Percentiles rank a stretch among this genome's conserved stretches.
phyloP scores from a whole-genome alignment of 2,329 filamentous ascomycete species.

The Xylaria sp. region DNA sequence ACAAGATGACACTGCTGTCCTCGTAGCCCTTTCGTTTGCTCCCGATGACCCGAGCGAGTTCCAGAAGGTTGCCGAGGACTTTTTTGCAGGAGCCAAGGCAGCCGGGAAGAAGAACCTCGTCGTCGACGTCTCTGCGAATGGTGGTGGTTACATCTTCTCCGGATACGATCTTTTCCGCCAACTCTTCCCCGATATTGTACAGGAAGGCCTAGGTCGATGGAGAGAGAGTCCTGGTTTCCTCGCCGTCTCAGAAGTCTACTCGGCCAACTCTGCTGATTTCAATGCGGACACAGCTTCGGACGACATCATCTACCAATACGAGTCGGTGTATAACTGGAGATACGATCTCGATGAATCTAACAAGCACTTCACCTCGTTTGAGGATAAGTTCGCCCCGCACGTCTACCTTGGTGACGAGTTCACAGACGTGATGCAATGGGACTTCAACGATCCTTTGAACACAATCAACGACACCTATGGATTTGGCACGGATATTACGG shows the following conservation, averaged over 20 bases:
- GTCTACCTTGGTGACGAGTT: constrained; percentile 57
- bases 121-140: constrained; percentile 61
- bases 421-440: constrained; percentile 58
- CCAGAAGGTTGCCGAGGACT: constrained; percentile 41
- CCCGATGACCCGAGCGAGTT: constrained; percentile 40
- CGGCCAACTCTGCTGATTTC: constrained; percentile 37
- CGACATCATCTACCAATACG: constrained; percentile 50
- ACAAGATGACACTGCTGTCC: constrained; percentile 42
- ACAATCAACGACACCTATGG: constrained; percentile 50
- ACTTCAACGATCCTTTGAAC: constrained; percentile 51
- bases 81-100: constrained; percentile 45
- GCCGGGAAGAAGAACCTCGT: constrained; percentile 62
- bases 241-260: constrained; percentile 39
- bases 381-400: constrained; percentile 50
- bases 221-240: constrained; percentile 49
- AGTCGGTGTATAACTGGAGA: constrained; percentile 57
- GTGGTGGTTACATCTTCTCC: constrained; percentile 58
- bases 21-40: constrained; percentile 40
- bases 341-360: constrained; percentile 55
- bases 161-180: constrained; percentile 62
- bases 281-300: constrained; percentile 35
- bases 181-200: constrained; percentile 56
- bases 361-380: constrained; percentile 56
- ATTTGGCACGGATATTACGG: constrained; percentile 54
- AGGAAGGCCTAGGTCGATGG: constrained; percentile 48